Percentiles rank a stretch among this genome's conserved stretches.
Conservation (phyloP, 306 rosid genomes). For the Cucurbita maxima region DNA sequence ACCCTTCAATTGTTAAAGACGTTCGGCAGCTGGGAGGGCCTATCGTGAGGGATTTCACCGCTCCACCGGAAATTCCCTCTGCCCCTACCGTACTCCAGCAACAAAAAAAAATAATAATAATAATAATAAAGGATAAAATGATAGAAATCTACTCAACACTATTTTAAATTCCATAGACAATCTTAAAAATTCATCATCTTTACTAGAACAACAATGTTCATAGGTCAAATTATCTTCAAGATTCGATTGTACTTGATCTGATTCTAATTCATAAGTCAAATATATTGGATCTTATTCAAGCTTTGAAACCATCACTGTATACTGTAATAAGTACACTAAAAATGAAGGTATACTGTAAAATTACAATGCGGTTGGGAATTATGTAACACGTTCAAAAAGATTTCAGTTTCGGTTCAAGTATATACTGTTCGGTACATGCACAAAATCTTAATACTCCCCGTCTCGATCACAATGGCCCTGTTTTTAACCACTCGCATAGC, state of each 20-base stretch:
- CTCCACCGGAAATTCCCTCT: too few relatives aligned
- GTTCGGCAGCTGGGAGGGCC: too few relatives aligned
- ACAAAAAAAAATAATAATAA: too few relatives aligned
- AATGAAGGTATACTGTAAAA: neutral
- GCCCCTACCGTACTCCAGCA: too few relatives aligned
- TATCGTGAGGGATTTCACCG: too few relatives aligned
- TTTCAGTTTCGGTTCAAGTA: neutral
- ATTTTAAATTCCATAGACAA: neutral
- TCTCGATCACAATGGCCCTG: neutral
- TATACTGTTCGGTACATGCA: neutral
- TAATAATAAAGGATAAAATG: too few relatives aligned
- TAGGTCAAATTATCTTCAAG: neutral
- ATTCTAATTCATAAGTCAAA: neutral
- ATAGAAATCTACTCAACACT: too few relatives aligned
- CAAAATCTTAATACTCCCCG: neutral
- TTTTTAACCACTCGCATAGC: neutral
- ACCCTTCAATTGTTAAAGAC: too few relatives aligned
- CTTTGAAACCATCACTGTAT: neutral
- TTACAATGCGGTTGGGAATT: neutral
- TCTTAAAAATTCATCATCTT: neutral
- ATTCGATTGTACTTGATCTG: neutral
- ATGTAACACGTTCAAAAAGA: neutral
- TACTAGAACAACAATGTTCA: neutral
- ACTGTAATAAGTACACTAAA: neutral
- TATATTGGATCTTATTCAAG: neutral